A percentile compares a stretch with the other conserved stretches of the same genome.
phyloP scores from a whole-genome alignment of 345 rosid genomes.

The Ailanthus altissimus region DNA sequence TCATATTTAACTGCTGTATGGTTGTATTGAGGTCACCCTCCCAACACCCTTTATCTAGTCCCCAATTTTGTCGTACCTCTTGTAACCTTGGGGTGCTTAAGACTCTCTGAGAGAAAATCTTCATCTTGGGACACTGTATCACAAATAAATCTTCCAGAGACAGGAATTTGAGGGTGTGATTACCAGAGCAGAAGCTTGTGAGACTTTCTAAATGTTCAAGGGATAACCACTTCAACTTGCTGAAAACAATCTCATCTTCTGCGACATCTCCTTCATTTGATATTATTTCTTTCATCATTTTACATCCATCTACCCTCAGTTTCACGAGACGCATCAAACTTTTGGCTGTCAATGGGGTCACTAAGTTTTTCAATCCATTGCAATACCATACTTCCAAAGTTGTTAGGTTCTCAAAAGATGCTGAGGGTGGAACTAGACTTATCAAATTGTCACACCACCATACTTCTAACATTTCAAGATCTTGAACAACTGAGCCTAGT shows the following conservation, averaged over 20 bases:
- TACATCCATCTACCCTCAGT: background rate
- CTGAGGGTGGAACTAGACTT: background rate
- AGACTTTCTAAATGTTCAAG: background rate
- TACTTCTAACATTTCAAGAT: background rate
- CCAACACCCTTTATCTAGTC: background rate
- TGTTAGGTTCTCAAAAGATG: slow-evolving; percentile 1
- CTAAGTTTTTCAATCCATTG: background rate
- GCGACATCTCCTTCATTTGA: background rate
- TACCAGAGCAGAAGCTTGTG: slow-evolving; percentile 3
- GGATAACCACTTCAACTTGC: background rate
- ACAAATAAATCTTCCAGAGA: slow-evolving; percentile 8
- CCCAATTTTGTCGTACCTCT: background rate
- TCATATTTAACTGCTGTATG: background rate
- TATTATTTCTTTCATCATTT: background rate
- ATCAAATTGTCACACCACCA: background rate
- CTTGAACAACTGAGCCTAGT: no score
- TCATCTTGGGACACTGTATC: background rate
- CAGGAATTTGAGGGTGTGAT: background rate
- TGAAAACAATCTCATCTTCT: background rate
- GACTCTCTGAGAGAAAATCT: background rate
- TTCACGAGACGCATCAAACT: background rate
- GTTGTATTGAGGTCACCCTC: slow-evolving; percentile 10
- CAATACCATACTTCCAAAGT: background rate
- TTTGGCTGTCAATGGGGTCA: background rate
- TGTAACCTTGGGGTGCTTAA: background rate